A percentile compares a stretch with the other conserved stretches of the same genome.
These are phyloP conservation scores for Cucumis melo DNA, from an alignment of 306 rosid genomes.

Conservation along the genomic window DNA sequence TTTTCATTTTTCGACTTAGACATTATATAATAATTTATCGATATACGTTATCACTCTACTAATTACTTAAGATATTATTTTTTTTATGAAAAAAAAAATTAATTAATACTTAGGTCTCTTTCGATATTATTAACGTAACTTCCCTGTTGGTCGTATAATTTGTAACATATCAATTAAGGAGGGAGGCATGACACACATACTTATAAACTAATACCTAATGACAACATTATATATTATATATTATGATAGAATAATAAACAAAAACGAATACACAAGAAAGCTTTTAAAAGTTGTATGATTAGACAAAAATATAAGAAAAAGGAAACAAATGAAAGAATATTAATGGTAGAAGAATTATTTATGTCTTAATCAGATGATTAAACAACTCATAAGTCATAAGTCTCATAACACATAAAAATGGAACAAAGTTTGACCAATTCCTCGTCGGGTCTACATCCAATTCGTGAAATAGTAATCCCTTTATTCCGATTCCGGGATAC, in stretches of 20 bases:
- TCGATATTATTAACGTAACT: no score
- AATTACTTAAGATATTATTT: no score
- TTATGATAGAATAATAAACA: neutral
- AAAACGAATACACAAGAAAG: neutral
- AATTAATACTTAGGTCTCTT: no score
- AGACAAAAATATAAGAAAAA: neutral
- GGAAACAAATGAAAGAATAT: neutral
- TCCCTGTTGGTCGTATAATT: neutral
- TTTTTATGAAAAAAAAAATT: no score
- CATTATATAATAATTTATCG: no score
- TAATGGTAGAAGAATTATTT: neutral
- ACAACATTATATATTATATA: neutral
- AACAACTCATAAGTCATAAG: neutral
- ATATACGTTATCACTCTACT: no score
- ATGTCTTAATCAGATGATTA: neutral
- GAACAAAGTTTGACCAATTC: neutral
- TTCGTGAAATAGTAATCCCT: neutral
- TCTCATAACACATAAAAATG: neutral
- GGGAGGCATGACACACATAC: neutral
- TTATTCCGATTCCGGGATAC: slow-evolving; percentile 4
- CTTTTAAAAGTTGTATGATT: neutral
- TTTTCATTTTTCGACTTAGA: no score
- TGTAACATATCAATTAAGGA: neutral
- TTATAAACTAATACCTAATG: no score
- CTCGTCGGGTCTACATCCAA: neutral